Conservation (phyloP, 768 basidiomycete species). For the Mycena galopus region DNA sequence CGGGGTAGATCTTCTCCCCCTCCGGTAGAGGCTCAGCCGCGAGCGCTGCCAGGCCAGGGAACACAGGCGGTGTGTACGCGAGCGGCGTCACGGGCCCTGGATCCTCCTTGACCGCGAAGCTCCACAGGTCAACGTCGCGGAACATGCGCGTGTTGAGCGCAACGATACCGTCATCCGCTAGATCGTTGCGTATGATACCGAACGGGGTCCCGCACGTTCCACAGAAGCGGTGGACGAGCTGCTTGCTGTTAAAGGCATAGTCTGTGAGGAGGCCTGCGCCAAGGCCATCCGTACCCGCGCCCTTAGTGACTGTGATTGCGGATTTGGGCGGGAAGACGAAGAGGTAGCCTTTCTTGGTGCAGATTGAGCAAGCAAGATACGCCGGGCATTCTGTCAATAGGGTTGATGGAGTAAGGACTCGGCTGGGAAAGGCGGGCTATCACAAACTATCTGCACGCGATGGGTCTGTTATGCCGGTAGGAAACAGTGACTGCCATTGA, state of each 20-base stretch:
- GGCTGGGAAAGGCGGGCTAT: too few species aligned
- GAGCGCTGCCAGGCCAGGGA: slow-evolving; percentile 22
- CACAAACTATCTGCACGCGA: too few species aligned
- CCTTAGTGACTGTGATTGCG: slow-evolving; percentile 28
- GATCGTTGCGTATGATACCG: slow-evolving; percentile 19
- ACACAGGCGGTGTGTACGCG: slow-evolving; percentile 24
- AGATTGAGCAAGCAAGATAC: slow-evolving; percentile 41
- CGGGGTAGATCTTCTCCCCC: slow-evolving; percentile 36
- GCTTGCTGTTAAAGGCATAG: slow-evolving; percentile 28
- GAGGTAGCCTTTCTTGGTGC: slow-evolving; percentile 39
- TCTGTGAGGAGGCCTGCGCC: slow-evolving; percentile 29
- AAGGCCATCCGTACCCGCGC: slow-evolving; percentile 32
- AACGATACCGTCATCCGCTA: slow-evolving; percentile 1
- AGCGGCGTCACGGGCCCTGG: background rate
- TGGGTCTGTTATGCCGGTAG: too few species aligned
- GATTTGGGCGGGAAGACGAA: slow-evolving; percentile 28
- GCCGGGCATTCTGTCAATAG: too few species aligned
- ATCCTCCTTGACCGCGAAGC: background rate
- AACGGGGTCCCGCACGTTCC: slow-evolving; percentile 33
- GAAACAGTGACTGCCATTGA: too few species aligned
- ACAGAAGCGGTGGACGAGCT: slow-evolving; percentile 31
- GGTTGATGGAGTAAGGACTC: too few species aligned
- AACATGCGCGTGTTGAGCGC: slow-evolving; percentile 35
- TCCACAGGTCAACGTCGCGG: slow-evolving; percentile 31
- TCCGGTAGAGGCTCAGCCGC: slow-evolving; percentile 13